Evolutionary conservation across 495 filamentous ascomycete genomes (phyloP).

Genomic region (Annulohypoxylon maeteangense): DNA sequence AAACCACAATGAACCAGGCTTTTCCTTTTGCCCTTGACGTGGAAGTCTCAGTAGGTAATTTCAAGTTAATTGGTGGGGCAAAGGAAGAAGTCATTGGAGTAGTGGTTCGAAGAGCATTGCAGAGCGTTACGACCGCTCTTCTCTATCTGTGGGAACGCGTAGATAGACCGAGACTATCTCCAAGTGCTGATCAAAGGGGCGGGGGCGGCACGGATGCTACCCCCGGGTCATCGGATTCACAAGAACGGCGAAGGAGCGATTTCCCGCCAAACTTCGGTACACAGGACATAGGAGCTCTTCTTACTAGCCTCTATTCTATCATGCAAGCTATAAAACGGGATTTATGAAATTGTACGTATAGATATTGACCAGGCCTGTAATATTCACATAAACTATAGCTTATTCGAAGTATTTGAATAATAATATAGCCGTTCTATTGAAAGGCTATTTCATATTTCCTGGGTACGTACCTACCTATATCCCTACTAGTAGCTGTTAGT

Average conservation of each 20-base stretch:
- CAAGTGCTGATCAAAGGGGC: not conserved
- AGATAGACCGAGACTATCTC: not conserved
- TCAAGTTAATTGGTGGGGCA: not conserved
- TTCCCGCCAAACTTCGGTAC: not conserved
- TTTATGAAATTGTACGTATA: not conserved
- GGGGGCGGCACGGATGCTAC: not conserved
- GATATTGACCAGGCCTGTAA: not conserved
- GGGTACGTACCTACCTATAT: not conserved
- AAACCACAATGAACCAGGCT: not conserved
- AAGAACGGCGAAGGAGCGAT: not conserved
- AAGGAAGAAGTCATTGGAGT: constrained; percentile 4
- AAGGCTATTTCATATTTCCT: not conserved
- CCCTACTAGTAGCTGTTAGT: not conserved
- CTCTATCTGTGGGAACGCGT: constrained; percentile 4
- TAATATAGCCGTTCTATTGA: too few relatives aligned
- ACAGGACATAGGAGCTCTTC: constrained; percentile 6
- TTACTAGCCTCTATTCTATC: not conserved
- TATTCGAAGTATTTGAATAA: too few relatives aligned
- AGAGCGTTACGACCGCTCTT: constrained; percentile 3
- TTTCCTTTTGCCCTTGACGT: not conserved
- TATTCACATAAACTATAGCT: not conserved
- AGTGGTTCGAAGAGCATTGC: not conserved
- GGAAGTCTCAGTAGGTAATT: not conserved
- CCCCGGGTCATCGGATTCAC: not conserved
- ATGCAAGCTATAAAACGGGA: constrained; percentile 5